Conservation (phyloP, 2,329 filamentous ascomycete species). For the Ophiostoma angusticollis region DNA sequence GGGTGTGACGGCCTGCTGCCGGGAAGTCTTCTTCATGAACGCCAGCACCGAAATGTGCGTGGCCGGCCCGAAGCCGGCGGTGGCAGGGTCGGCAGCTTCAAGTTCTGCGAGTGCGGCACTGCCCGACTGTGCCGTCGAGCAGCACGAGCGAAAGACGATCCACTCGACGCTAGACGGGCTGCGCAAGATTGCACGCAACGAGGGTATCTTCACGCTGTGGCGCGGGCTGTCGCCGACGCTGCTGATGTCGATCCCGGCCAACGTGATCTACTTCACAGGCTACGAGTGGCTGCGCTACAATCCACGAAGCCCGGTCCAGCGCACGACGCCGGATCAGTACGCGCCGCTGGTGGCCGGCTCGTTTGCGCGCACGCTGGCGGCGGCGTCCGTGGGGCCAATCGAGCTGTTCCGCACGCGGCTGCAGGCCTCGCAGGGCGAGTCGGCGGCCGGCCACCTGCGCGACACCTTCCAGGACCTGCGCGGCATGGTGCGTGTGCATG, state of each 20-base stretch:
- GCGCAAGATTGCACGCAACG: constrained; percentile 87
- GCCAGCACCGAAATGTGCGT: constrained; percentile 73
- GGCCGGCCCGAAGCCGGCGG: constrained; percentile 46
- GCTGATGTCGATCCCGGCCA: constrained; percentile 84
- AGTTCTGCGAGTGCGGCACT: constrained; percentile 32
- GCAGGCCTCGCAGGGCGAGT: constrained; percentile 56
- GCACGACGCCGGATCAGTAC: constrained; percentile 51
- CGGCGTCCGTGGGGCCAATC: constrained; percentile 73
- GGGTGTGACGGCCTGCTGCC: constrained; percentile 86
- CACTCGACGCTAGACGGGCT: constrained; percentile 86
- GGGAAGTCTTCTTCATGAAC: constrained; percentile 93
- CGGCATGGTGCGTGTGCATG: constrained; percentile 65
- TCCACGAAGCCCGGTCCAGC: constrained; percentile 56
- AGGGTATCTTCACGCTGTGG: constrained; percentile 80
- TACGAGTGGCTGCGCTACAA: constrained; percentile 88
- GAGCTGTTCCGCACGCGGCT: constrained; percentile 90
- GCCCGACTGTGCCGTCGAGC: constrained; percentile 69
- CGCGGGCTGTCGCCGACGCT: constrained; percentile 87
- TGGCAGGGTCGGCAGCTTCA: constrained; percentile 36
- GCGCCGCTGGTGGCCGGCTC: constrained; percentile 72
- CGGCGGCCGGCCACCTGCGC: constrained; percentile 56
- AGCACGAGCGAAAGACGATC: constrained; percentile 70
- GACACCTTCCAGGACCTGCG: constrained; percentile 65
- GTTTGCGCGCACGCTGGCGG: constrained; percentile 65
- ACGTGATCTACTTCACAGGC: constrained; percentile 97